Conservation (phyloP, 2,329 filamentous ascomycete species). For the Neopestalotiopsis sp. region DNA sequence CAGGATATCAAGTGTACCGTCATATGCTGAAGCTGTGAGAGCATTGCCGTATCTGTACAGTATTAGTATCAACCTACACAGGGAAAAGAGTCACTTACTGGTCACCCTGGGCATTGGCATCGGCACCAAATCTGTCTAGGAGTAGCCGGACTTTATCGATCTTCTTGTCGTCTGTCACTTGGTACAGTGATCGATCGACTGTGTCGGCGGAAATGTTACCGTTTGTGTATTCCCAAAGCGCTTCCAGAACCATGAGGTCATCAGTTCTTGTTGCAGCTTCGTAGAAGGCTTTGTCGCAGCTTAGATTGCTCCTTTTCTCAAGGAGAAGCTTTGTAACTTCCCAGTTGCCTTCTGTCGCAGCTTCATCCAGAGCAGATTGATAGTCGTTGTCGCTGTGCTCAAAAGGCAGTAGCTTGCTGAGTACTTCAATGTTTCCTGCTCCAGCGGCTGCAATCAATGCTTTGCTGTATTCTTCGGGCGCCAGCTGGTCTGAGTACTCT, state of each 20-base stretch:
- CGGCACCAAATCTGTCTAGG: constrained; percentile 38
- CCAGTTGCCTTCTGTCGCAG: constrained; percentile 41
- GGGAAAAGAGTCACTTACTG: constrained; percentile 33
- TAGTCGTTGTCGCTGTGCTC: constrained; percentile 36
- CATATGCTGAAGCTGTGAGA: constrained; percentile 43
- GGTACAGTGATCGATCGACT: constrained; percentile 40
- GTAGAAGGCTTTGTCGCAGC: constrained; percentile 41
- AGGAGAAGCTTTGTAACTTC: constrained; percentile 42
- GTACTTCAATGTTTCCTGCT: constrained; percentile 43
- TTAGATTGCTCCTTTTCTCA: constrained; percentile 35
- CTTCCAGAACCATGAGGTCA: constrained; percentile 40
- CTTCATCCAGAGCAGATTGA: constrained; percentile 39
- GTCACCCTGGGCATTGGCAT: constrained; percentile 43
- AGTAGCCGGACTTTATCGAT: constrained; percentile 41
- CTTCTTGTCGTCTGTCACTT: constrained; percentile 45
- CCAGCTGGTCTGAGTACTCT: constrained; percentile 43
- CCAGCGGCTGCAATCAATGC: constrained; percentile 44
- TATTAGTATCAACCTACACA: background rate
- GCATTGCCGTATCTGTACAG: constrained; percentile 38
- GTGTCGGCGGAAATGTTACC: constrained; percentile 37
- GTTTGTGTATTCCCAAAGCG: constrained; percentile 42
- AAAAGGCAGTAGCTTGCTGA: constrained; percentile 44
- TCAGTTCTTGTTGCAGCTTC: constrained; percentile 38
- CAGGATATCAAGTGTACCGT: constrained; percentile 39
- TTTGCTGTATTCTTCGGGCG: constrained; percentile 43